Conservation (phyloP, 257 asterid species). For the Solanum sitiens region DNA sequence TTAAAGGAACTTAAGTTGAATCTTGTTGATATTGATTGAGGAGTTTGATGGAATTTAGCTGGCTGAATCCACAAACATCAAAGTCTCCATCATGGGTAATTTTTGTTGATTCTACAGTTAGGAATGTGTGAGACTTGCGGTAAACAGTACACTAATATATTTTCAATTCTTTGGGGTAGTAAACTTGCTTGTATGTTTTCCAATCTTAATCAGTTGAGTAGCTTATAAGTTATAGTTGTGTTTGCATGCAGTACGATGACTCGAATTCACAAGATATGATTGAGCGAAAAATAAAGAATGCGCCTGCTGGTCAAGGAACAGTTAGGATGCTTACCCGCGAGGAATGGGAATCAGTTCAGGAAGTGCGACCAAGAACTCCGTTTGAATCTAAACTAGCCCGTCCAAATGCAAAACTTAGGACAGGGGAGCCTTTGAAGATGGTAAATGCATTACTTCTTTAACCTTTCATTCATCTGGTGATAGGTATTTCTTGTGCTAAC, state of each 20-base stretch:
- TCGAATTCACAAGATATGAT: slow-evolving; percentile 59
- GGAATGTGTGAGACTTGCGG: background rate
- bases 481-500: too few species aligned
- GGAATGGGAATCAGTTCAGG: slow-evolving; percentile 81
- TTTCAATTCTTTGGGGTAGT: background rate
- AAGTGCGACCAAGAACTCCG: slow-evolving; percentile 74
- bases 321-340: slow-evolving; percentile 85
- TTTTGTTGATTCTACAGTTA: background rate
- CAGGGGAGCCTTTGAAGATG: slow-evolving; percentile 20
- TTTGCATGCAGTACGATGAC: slow-evolving; percentile 56
- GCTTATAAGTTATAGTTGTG: background rate
- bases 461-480: background rate
- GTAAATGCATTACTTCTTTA: slow-evolving; percentile 3
- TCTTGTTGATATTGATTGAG: background rate
- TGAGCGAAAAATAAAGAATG: slow-evolving; percentile 63
- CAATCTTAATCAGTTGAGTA: background rate
- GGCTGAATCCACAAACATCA: background rate
- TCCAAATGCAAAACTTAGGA: slow-evolving; percentile 40
- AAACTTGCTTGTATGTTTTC: background rate
- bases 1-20: background rate
- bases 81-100: background rate
- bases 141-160: background rate
- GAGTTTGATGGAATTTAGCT: background rate
- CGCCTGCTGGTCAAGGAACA: slow-evolving; percentile 82
- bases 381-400: slow-evolving; percentile 79